Percentiles rank a stretch among this genome's conserved stretches.
Evolutionary conservation across 1,139 yeast species (phyloP).

Genomic region (Arxiozyma telluris): DNA sequence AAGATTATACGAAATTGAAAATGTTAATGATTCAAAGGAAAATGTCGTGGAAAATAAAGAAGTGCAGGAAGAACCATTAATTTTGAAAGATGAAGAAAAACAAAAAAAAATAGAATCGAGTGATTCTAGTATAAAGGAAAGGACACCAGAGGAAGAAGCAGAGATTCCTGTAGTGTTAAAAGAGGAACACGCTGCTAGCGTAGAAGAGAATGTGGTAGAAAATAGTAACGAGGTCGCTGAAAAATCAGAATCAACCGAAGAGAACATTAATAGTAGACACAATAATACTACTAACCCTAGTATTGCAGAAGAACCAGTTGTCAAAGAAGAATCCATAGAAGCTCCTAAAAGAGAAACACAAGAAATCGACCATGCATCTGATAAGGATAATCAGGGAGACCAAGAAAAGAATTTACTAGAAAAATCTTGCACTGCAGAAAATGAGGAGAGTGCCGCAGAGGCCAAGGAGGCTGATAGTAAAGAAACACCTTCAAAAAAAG

Average conservation of each 20-base stretch:
- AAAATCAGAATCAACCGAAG: not conserved
- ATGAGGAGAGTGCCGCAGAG: not conserved
- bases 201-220: not conserved
- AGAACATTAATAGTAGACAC: not conserved
- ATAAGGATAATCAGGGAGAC: too few relatives aligned
- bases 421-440: not conserved
- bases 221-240: not conserved
- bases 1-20: conserved; percentile 5
- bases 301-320: conserved; percentile 1
- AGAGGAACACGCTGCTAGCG: not conserved
- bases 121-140: not conserved
- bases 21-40: conserved; percentile 1
- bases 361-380: not conserved
- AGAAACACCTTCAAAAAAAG: not conserved
- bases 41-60: not conserved
- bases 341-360: not conserved
- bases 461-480: not conserved
- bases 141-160: not conserved
- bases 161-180: not conserved
- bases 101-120: not conserved
- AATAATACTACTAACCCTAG: not conserved
- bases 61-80: not conserved
- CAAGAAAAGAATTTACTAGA: not conserved
- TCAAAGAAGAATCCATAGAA: conserved; percentile 4
- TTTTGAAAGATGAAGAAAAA: not conserved